These are phyloP conservation scores for Madurella mycetomatis DNA, from an alignment of 2,329 filamentous ascomycete species.

Conservation along the genomic window DNA sequence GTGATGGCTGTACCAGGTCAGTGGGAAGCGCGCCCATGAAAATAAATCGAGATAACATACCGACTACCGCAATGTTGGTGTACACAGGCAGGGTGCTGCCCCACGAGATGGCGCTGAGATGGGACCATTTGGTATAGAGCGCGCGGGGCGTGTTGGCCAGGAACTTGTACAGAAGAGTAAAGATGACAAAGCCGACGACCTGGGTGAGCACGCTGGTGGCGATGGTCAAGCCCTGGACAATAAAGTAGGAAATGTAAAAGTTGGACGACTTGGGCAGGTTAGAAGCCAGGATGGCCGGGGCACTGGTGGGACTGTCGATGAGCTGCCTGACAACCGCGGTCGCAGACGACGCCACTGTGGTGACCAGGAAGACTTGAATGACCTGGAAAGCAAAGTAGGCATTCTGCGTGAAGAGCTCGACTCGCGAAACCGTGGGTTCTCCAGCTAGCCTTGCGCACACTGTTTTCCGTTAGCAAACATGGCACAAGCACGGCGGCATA, in stretches of 20 bases:
- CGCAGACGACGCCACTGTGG: constrained; percentile 77
- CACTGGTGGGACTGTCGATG: constrained; percentile 54
- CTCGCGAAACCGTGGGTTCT: constrained; percentile 70
- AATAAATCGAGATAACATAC: constrained; percentile 44
- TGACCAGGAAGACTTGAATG: constrained; percentile 85
- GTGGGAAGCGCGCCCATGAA: not conserved
- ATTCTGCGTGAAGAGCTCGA: constrained; percentile 87
- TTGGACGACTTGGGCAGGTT: constrained; percentile 82
- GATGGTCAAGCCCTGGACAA: constrained; percentile 82
- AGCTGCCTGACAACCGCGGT: constrained; percentile 63
- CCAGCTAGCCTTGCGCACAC: constrained; percentile 76
- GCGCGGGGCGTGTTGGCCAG: constrained; percentile 74
- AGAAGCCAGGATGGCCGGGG: constrained; percentile 62
- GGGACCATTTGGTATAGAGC: constrained; percentile 74
- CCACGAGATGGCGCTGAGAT: constrained; percentile 71
- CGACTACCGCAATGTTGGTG: constrained; percentile 75
- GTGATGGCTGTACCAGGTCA: constrained; percentile 58
- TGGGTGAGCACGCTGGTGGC: constrained; percentile 72
- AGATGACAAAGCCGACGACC: constrained; percentile 64
- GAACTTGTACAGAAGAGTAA: constrained; percentile 68
- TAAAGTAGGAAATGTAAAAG: constrained; percentile 93
- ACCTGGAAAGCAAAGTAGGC: constrained; percentile 90
- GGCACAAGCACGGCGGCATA: not conserved
- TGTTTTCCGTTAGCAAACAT: constrained; percentile 28
- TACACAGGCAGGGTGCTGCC: constrained; percentile 78